Evolutionary conservation across 2,329 filamentous ascomycete genomes (phyloP).

Genomic region (Aspergillus pseudonomiae): DNA sequence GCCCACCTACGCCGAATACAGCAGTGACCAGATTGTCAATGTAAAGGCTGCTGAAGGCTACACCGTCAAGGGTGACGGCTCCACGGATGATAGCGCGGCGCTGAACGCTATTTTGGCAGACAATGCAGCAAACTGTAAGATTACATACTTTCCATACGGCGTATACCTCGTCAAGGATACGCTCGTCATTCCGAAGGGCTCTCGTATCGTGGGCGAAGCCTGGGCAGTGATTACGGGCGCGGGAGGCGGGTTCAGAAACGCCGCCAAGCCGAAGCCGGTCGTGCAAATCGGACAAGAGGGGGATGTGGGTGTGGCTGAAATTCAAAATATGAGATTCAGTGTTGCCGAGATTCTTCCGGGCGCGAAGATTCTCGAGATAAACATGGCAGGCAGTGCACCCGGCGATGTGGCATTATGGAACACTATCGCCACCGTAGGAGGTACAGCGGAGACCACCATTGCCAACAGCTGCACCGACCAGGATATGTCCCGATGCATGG

Average conservation of each 20-base stretch:
- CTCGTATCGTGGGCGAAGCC: slow-evolving; percentile 58
- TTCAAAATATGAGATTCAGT: slow-evolving; percentile 58
- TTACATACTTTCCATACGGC: slow-evolving; percentile 37
- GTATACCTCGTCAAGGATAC: slow-evolving; percentile 50
- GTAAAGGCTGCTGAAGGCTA: slow-evolving; percentile 48
- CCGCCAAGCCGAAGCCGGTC: slow-evolving; percentile 50
- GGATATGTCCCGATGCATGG: slow-evolving; percentile 49
- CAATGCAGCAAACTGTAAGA: slow-evolving; percentile 34
- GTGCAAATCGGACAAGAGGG: slow-evolving; percentile 55
- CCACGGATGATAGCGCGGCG: slow-evolving; percentile 42
- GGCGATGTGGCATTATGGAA: slow-evolving; percentile 58
- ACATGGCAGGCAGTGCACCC: slow-evolving; percentile 50
- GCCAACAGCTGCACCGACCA: slow-evolving; percentile 41
- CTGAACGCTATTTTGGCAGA: slow-evolving; percentile 38
- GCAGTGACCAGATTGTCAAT: slow-evolving; percentile 48
- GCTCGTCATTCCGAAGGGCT: slow-evolving; percentile 50
- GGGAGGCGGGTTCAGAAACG: slow-evolving; percentile 51
- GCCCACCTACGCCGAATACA: slow-evolving; percentile 51
- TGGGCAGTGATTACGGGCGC: slow-evolving; percentile 56
- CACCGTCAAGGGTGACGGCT: slow-evolving; percentile 48
- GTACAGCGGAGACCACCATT: slow-evolving; percentile 47
- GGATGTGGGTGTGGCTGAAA: slow-evolving; percentile 54
- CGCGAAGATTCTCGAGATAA: slow-evolving; percentile 53
- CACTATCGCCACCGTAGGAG: slow-evolving; percentile 51
- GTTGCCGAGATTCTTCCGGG: slow-evolving; percentile 51